Conservation (phyloP, 1,284 basidiomycete species). For the Ustilago nuda region DNA sequence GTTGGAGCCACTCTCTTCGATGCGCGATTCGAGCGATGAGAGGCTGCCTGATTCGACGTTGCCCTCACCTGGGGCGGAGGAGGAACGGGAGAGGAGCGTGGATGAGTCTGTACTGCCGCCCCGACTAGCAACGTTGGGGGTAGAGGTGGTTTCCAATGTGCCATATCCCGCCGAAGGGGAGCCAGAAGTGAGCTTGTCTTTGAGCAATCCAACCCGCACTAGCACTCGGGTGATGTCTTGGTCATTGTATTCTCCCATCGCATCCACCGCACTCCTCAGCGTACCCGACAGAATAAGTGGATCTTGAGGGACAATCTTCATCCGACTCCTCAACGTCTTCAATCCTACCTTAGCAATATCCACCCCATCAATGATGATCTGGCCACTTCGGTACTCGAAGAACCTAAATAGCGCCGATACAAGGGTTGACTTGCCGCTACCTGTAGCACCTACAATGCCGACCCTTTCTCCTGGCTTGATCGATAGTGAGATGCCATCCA, state of each 20-base stretch:
- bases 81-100: constrained; percentile 1
- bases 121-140: not conserved
- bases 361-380: constrained; percentile 78
- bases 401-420: constrained; percentile 81
- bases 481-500: constrained; percentile 70
- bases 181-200: constrained; percentile 21
- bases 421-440: constrained; percentile 79
- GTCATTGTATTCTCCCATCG: constrained; percentile 65
- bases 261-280: constrained; percentile 68
- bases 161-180: constrained; percentile 14
- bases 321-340: constrained; percentile 62
- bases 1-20: constrained; percentile 67
- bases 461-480: constrained; percentile 72
- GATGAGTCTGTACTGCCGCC: constrained; percentile 24
- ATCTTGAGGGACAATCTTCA: constrained; percentile 66
- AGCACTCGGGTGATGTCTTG: constrained; percentile 64
- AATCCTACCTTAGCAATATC: constrained; percentile 73
- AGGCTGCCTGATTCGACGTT: constrained; percentile 43
- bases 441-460: constrained; percentile 72
- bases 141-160: constrained; percentile 18
- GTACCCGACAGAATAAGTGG: constrained; percentile 69
- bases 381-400: constrained; percentile 76
- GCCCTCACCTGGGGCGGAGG: not conserved
- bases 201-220: constrained; percentile 63
- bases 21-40: constrained; percentile 60